Evolutionary conservation across 768 basidiomycete species (phyloP).

Genomic region (Lentinula sp.): DNA sequence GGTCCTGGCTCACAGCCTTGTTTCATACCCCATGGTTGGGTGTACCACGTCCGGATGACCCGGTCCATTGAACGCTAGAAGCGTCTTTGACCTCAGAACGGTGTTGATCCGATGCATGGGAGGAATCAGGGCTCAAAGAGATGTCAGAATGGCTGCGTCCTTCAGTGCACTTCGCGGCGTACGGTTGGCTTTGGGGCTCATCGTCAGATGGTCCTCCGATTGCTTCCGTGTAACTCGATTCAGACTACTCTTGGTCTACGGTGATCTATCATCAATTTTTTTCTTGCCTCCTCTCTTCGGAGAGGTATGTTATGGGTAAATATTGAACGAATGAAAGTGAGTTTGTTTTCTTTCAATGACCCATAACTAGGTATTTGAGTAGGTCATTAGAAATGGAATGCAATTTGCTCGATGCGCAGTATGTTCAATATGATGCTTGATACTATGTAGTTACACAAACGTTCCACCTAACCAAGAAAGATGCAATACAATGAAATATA

Average conservation of each 20-base stretch:
- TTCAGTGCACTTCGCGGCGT: constrained; percentile 10
- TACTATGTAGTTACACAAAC: too few species aligned
- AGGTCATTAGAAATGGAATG: too few species aligned
- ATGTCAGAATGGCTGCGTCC: neutral
- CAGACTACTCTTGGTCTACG: constrained; percentile 6
- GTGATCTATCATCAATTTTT: neutral
- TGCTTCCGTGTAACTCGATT: constrained; percentile 7
- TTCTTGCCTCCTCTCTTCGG: neutral
- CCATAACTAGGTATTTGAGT: too few species aligned
- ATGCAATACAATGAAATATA: too few species aligned
- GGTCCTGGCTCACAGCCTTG: neutral
- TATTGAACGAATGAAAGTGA: neutral
- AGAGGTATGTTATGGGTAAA: neutral
- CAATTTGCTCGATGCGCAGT: too few species aligned
- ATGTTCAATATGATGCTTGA: too few species aligned
- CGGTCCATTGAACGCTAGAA: neutral
- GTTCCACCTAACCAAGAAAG: too few species aligned
- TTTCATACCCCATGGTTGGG: neutral
- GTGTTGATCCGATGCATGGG: neutral
- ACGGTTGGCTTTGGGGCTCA: neutral
- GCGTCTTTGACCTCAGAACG: neutral
- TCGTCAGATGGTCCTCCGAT: neutral
- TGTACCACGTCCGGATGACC: neutral
- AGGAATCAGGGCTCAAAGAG: neutral
- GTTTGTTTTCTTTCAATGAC: neutral